Conservation (phyloP, 2,329 filamentous ascomycete genomes). For the Emydomyces testavorans region DNA sequence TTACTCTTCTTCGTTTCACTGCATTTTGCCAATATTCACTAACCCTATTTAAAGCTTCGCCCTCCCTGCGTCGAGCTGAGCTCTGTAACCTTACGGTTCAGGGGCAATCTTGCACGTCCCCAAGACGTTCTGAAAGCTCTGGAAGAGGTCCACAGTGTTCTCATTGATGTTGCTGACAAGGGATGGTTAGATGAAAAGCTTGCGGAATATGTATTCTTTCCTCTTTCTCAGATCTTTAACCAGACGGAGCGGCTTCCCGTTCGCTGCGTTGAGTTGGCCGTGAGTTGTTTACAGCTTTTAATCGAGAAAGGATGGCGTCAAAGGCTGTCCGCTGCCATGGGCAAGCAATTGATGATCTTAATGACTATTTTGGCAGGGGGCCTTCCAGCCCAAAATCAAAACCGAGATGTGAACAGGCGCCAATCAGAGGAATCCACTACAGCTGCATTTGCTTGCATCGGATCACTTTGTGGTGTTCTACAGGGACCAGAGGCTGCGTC, state of each 20-base stretch:
- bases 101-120: conserved; percentile 35
- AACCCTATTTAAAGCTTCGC: conserved; percentile 39
- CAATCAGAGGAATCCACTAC: conserved; percentile 61
- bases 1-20: background rate
- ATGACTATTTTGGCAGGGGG: conserved; percentile 72
- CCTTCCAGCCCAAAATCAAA: conserved; percentile 44
- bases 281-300: conserved; percentile 63
- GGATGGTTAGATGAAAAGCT: conserved; percentile 61
- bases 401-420: conserved; percentile 21
- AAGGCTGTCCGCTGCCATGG: conserved; percentile 58
- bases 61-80: conserved; percentile 48
- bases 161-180: conserved; percentile 32
- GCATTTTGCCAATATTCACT: background rate
- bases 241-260: conserved; percentile 61
- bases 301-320: conserved; percentile 68
- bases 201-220: conserved; percentile 91
- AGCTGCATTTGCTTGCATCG: conserved; percentile 59
- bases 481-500: conserved; percentile 37
- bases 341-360: conserved; percentile 74
- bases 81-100: conserved; percentile 42
- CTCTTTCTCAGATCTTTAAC: conserved; percentile 74
- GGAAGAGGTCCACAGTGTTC: conserved; percentile 31
- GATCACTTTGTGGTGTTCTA: conserved; percentile 41
- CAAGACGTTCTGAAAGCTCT: conserved; percentile 41
- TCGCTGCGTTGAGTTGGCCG: conserved; percentile 56